A percentile compares a stretch with the other conserved stretches of the same genome.
phyloP scores from a whole-genome alignment of 495 filamentous ascomycete genomes.

The Xylaria curta region DNA sequence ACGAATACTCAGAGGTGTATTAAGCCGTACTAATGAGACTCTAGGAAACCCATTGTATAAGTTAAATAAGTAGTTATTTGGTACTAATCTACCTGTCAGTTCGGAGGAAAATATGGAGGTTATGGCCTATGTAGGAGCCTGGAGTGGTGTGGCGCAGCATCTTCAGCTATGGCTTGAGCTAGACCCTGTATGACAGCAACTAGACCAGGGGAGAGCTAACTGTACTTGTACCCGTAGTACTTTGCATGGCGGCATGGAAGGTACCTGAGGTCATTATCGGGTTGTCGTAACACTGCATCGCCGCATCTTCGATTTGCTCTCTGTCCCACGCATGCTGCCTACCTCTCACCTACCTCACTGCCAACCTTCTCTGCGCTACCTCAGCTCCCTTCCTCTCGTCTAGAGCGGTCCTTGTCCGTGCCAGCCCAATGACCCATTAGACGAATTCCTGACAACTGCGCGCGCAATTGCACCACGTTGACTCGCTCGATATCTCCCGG shows the following conservation, averaged over 20 bases:
- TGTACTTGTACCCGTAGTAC: not conserved
- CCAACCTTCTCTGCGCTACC: not conserved
- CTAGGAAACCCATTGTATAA: no score
- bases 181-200: not conserved
- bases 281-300: not conserved
- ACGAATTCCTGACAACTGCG: constrained; percentile 14
- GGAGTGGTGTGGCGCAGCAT: not conserved
- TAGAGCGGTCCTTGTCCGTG: constrained; percentile 15
- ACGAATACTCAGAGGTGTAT: no score
- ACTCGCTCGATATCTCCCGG: not conserved
- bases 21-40: no score
- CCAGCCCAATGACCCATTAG: constrained; percentile 22
- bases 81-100: no score
- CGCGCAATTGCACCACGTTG: constrained; percentile 20
- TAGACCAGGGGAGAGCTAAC: not conserved
- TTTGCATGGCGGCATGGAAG: not conserved
- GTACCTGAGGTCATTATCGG: no score
- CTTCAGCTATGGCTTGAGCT: not conserved
- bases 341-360: no score
- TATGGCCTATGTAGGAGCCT: no score
- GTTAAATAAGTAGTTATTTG: no score
- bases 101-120: no score
- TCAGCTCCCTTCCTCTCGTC: constrained; percentile 10
- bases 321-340: not conserved
- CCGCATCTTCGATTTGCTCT: not conserved